A percentile compares a stretch with the other conserved stretches of the same genome.
Evolutionary conservation across 306 rosid species (phyloP).

Genomic region (Dalbergia oliveri): DNA sequence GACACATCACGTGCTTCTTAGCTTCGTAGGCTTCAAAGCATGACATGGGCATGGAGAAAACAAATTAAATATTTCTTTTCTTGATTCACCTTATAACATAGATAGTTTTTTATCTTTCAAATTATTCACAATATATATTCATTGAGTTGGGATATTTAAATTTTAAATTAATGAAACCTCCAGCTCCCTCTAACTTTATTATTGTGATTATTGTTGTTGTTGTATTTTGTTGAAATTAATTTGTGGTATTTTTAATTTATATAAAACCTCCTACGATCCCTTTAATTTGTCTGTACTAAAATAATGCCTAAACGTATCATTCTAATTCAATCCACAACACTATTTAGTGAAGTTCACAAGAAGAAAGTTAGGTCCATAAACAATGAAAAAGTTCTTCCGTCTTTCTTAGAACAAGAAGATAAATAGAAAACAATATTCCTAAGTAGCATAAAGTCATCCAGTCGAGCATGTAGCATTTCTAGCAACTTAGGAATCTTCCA

Average conservation of each 20-base stretch:
- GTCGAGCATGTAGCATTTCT: conserved; percentile 1
- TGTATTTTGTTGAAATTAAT: background rate
- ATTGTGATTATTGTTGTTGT: no score
- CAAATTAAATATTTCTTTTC: background rate
- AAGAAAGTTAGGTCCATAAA: background rate
- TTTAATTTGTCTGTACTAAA: no score
- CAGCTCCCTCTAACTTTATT: background rate
- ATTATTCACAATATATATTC: no score
- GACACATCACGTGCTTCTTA: no score
- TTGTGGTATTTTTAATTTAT: background rate
- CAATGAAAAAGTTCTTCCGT: background rate
- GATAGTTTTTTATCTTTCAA: background rate
- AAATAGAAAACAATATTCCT: background rate
- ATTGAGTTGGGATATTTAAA: no score
- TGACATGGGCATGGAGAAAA: background rate
- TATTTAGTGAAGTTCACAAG: no score
- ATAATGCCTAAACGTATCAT: background rate
- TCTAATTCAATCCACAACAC: background rate
- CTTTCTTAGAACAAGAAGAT: background rate
- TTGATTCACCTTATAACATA: background rate
- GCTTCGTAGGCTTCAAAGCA: background rate
- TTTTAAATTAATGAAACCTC: background rate
- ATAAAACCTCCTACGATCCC: no score
- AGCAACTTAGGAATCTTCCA: background rate
- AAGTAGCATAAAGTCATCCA: background rate